Percentiles rank a stretch among this genome's conserved stretches.
These are phyloP conservation scores for Infundibulicybe gibba DNA, from an alignment of 768 basidiomycete species.

Conservation along the genomic window DNA sequence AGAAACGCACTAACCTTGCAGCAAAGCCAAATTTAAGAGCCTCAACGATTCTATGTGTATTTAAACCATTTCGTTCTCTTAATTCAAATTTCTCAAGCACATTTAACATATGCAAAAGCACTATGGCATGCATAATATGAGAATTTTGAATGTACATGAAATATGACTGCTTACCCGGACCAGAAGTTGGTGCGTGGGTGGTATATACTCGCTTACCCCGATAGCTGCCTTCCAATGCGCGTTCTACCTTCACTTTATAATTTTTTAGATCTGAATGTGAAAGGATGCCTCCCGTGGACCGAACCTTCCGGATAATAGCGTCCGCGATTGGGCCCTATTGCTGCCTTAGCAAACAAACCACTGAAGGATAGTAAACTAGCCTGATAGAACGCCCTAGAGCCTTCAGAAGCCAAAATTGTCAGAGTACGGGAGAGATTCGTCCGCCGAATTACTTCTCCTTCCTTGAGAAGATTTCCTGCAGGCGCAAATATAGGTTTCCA, in stretches of 20 bases:
- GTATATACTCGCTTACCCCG: constrained; percentile 80
- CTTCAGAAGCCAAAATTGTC: constrained; percentile 65
- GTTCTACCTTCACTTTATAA: constrained; percentile 67
- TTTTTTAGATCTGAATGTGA: constrained; percentile 67
- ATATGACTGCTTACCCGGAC: constrained; percentile 45
- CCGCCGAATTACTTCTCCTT: constrained; percentile 73
- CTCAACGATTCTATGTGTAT: constrained; percentile 80
- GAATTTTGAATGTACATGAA: neutral
- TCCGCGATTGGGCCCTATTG: constrained; percentile 77
- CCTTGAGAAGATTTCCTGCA: constrained; percentile 59
- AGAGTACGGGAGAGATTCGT: constrained; percentile 79
- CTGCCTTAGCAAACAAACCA: constrained; percentile 8
- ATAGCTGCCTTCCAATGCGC: constrained; percentile 77
- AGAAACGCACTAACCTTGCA: constrained; percentile 29
- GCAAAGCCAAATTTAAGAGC: constrained; percentile 73
- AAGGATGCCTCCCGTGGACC: constrained; percentile 74
- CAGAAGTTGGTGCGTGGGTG: constrained; percentile 79
- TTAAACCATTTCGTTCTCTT: constrained; percentile 54
- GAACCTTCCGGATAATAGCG: constrained; percentile 68
- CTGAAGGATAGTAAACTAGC: constrained; percentile 27
- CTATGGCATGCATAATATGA: constrained; percentile 24
- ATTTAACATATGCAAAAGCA: constrained; percentile 91
- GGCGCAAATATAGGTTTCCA: constrained; percentile 88
- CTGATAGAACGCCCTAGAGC: constrained; percentile 81
- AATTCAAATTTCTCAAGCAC: constrained; percentile 72